Base-by-base conservation (phyloP, 208 protist species). In the Leishmania mexicana region DNA sequence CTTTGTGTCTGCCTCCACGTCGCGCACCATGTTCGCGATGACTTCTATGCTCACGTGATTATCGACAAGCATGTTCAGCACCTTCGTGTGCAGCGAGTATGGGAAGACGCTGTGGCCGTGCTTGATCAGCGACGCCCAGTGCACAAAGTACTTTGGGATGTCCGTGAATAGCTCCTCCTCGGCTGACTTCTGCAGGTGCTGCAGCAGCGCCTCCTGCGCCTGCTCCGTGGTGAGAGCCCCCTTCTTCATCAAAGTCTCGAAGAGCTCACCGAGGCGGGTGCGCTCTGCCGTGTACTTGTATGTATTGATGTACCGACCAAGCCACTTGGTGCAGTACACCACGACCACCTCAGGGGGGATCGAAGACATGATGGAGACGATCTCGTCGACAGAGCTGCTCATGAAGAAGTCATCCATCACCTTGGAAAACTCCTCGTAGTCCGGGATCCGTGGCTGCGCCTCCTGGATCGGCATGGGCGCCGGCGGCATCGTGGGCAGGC, bases 331-430 rank as follows among this genome's bases (percentile, higher is more conserved):
- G 80, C 84, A 91, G 81, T 96, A 96, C 35, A 68, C 84, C 84
- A 93, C 82, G 53, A 89, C 75, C 57, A 79, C 72, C 42, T 90
- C 90, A 4, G 75, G 75, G 11, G 80, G 92, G 38, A 96, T 89
- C 35, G 85, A 38, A 3, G 35, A 70, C 35, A 96, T 57, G 51
- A 93, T 42, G 51, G 72, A 54, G n/a, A 93, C 83, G 31, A 92
- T 89, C 53, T 95, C 90, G 58, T 94, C 90, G 7, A 88, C 74
- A 35, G 73, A 86, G 80, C 89, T 92, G 79, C 85, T 92, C 24
- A 83, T 58, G 85, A 95, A 96, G 84, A 90, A 97, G 79, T 93
- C 88, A 74, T 97, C 94, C 89, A 97, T 94, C 53, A 86, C 88
- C 71, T 83, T 80, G 70, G 87, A 94, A 73, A 97, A 94, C 78